Conservation (phyloP, 139 green algal species). For the Micractinium sp. region DNA sequence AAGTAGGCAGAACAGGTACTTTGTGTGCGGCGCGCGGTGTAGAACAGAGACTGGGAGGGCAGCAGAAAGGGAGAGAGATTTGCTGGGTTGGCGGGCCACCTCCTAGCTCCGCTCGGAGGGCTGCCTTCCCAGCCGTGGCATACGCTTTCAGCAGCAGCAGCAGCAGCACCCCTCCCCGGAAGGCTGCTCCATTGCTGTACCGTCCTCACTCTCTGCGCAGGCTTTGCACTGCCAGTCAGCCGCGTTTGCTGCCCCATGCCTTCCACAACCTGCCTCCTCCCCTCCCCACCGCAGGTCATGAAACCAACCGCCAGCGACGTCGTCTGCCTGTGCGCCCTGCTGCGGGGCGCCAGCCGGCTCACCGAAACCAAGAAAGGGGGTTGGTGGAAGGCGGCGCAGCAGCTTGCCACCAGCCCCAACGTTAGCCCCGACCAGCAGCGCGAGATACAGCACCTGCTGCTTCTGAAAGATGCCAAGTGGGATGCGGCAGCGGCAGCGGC, state of each 20-base stretch:
- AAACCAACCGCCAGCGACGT: slow-evolving; percentile 6
- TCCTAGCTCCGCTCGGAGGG: too few species aligned
- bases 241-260: not conserved
- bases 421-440: slow-evolving; percentile 12
- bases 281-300: not conserved
- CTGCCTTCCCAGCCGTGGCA: too few species aligned
- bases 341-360: not conserved
- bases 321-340: slow-evolving; percentile 3
- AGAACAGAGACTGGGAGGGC: too few species aligned
- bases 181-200: too few species aligned
- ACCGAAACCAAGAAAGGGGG: not conserved
- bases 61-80: too few species aligned
- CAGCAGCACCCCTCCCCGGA: too few species aligned
- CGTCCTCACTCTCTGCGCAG: too few species aligned
- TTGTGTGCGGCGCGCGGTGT: not conserved
- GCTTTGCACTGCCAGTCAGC: too few species aligned
- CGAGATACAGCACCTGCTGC: slow-evolving; percentile 5
- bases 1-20: not conserved
- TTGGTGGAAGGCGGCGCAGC: slow-evolving; percentile 17
- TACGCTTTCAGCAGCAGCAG: too few species aligned
- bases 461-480: slow-evolving; percentile 15
- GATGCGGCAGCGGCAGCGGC: not conserved
- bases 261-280: not conserved
- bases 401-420: slow-evolving; percentile 15
- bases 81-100: too few species aligned